Percentiles rank a stretch among this genome's conserved stretches.
phyloP scores from a whole-genome alignment of 1,284 basidiomycete species.

The Phylloporus sp. region DNA sequence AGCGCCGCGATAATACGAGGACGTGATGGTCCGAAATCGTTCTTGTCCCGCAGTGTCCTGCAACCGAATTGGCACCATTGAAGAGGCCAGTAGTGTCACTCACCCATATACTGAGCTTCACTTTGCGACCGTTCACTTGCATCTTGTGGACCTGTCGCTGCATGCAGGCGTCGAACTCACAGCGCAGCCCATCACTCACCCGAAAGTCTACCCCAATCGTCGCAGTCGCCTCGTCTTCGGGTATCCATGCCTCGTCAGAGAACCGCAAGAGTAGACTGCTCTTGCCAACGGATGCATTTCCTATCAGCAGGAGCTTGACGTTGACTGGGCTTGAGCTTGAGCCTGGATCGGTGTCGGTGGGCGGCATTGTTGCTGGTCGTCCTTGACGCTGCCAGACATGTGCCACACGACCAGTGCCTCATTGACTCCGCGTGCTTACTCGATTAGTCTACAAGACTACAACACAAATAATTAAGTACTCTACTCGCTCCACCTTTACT shows the following conservation, averaged over 20 bases:
- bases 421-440: constrained; percentile 28
- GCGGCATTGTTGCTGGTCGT: constrained; percentile 23
- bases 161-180: not conserved
- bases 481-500: constrained; percentile 42
- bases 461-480: constrained; percentile 14
- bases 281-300: constrained; percentile 93
- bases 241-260: constrained; percentile 95
- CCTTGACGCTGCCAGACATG: constrained; percentile 12
- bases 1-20: constrained; percentile 91
- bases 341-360: constrained; percentile 22
- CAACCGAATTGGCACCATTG: not conserved
- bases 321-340: constrained; percentile 36
- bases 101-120: constrained; percentile 87
- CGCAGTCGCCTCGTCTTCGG: constrained; percentile 92
- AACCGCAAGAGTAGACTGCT: constrained; percentile 91
- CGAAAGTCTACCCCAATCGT: constrained; percentile 92
- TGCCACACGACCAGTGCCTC: constrained; percentile 25
- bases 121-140: constrained; percentile 80
- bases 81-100: constrained; percentile 21
- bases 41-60: constrained; percentile 94
- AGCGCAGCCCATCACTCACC: constrained; percentile 50
- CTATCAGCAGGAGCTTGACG: constrained; percentile 78
- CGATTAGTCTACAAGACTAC: constrained; percentile 26
- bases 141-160: constrained; percentile 78
- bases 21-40: constrained; percentile 90